A percentile compares a stretch with the other conserved stretches of the same genome.
Evolutionary conservation across 768 basidiomycete genomes (phyloP).

Genomic region (Boletus bicolor): DNA sequence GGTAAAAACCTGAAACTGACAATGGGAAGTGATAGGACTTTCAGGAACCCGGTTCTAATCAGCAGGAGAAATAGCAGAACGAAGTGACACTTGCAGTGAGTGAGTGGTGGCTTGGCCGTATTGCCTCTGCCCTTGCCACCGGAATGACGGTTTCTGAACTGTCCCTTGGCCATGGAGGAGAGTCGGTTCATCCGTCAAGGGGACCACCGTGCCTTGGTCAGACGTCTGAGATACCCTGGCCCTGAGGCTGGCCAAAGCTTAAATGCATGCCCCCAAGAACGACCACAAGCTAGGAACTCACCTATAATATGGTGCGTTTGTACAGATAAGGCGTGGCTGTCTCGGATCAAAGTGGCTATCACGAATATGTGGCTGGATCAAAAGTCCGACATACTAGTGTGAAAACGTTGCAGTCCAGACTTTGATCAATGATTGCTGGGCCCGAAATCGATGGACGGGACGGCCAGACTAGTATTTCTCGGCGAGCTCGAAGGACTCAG

Average conservation of each 20-base stretch:
- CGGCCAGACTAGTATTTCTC: background rate
- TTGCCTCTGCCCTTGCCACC: background rate
- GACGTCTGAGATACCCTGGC: background rate
- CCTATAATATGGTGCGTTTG: background rate
- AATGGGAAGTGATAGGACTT: slow-evolving; percentile 33
- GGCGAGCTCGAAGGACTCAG: background rate
- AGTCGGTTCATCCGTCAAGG: slow-evolving; percentile 1
- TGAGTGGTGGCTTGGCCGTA: slow-evolving; percentile 13
- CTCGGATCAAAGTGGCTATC: slow-evolving; percentile 10
- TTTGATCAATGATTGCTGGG: too few species aligned
- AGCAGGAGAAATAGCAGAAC: background rate
- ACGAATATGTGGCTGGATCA: slow-evolving; percentile 3
- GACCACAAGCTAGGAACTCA: background rate
- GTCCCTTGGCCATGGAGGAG: slow-evolving; percentile 14
- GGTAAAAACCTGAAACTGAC: slow-evolving; percentile 30
- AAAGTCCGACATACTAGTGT: background rate
- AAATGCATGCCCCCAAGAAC: background rate
- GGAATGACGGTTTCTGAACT: background rate
- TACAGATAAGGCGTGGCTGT: background rate
- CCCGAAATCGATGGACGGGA: background rate
- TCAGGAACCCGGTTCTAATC: background rate
- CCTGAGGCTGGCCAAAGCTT: background rate
- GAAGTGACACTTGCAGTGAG: slow-evolving; percentile 24
- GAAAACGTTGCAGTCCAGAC: background rate
- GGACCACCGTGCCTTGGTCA: background rate